Percentiles rank a stretch among this genome's conserved stretches.
phyloP scores from a whole-genome alignment of 106 monocot genomes.

The Triglochin maritima region DNA sequence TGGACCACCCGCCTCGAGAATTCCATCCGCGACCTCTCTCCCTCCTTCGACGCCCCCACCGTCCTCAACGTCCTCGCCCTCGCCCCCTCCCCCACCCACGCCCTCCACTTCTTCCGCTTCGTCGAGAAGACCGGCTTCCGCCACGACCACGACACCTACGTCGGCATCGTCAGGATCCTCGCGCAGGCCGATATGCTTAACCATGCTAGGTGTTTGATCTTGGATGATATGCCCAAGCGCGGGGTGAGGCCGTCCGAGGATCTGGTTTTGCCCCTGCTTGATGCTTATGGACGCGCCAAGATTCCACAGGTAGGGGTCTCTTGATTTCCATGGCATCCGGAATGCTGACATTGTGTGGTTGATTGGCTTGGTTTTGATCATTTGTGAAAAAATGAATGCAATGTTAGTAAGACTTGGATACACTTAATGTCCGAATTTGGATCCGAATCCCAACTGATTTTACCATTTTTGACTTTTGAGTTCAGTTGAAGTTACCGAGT shows the following conservation, averaged over 20 bases:
- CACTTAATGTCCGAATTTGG: too few species aligned
- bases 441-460: too few species aligned
- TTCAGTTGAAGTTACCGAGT: too few species aligned
- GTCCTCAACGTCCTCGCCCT: slow-evolving; percentile 53
- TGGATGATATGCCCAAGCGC: slow-evolving; percentile 83
- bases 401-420: too few species aligned
- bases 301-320: slow-evolving; percentile 11
- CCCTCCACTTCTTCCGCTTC: slow-evolving; percentile 89
- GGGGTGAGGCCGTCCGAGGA: slow-evolving; percentile 31
- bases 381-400: too few species aligned
- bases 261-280: slow-evolving; percentile 46
- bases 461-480: too few species aligned
- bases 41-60: slow-evolving; percentile 43
- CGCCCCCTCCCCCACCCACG: slow-evolving; percentile 31
- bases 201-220: slow-evolving; percentile 85
- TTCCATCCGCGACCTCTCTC: slow-evolving; percentile 59
- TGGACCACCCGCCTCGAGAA: slow-evolving; percentile 99
- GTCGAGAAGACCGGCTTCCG: slow-evolving; percentile 87
- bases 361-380: too few species aligned
- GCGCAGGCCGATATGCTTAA: slow-evolving; percentile 75
- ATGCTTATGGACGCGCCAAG: slow-evolving; percentile 52
- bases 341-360: too few species aligned
- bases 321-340: too few species aligned
- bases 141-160: slow-evolving; percentile 49
- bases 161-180: slow-evolving; percentile 43